phyloP scores from a whole-genome alignment of 495 filamentous ascomycete species.

The Penicillium bialowiezense region DNA sequence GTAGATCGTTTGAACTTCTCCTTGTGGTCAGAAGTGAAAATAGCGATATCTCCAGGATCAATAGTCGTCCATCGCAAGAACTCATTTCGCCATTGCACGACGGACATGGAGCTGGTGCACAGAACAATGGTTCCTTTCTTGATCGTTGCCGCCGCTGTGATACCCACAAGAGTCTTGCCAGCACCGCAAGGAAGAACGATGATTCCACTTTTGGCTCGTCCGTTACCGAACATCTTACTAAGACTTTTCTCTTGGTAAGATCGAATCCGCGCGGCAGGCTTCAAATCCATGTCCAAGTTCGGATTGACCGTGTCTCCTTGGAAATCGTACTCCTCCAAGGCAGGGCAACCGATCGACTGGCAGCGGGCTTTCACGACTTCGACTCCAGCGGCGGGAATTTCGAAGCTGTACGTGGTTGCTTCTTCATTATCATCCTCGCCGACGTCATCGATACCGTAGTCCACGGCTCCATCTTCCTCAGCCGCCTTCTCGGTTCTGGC shows the following conservation, averaged over 20 bases:
- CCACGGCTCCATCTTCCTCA: conserved; percentile 54
- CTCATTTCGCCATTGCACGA: conserved; percentile 93
- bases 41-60: conserved; percentile 83
- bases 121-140: conserved; percentile 94
- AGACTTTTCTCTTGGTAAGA: conserved; percentile 92
- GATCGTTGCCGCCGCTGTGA: conserved; percentile 95
- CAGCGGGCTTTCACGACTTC: conserved; percentile 88
- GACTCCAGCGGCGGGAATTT: conserved; percentile 73
- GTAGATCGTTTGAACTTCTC: conserved; percentile 84
- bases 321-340: conserved; percentile 97
- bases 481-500: conserved; percentile 17
- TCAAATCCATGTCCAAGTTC: conserved; percentile 89
- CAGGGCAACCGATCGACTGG: conserved; percentile 78
- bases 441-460: conserved; percentile 66
- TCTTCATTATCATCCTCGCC: conserved; percentile 85
- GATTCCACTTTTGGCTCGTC: conserved; percentile 92
- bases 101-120: conserved; percentile 96
- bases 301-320: conserved; percentile 88
- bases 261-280: conserved; percentile 39
- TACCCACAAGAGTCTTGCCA: conserved; percentile 95
- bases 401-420: conserved; percentile 88
- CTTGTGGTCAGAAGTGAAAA: conserved; percentile 95
- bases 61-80: conserved; percentile 99
- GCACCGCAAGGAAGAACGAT: conserved; percentile 97
- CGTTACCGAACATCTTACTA: conserved; percentile 99